phyloP scores from a whole-genome alignment of 176 grass and related monocot species.

The Carex cristatella region DNA sequence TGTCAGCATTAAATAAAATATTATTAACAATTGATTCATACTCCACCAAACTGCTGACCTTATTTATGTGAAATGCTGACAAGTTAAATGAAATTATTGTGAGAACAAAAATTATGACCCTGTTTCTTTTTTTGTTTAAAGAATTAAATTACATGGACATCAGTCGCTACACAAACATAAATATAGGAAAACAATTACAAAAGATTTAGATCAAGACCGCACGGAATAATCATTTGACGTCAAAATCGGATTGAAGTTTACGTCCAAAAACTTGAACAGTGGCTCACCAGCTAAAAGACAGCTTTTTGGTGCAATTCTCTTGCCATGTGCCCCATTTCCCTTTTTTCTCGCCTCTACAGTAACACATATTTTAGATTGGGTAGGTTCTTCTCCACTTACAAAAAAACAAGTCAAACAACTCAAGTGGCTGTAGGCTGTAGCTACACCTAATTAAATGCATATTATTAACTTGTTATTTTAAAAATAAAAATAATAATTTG shows the following conservation, averaged over 20 bases:
- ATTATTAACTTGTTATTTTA: background rate
- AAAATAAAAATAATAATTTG: too few relatives aligned
- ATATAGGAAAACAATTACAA: background rate
- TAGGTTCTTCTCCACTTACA: background rate
- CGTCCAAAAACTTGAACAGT: constrained; percentile 16
- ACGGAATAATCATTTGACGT: constrained; percentile 2
- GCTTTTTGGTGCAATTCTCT: background rate
- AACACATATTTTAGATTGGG: background rate
- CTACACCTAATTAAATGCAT: background rate
- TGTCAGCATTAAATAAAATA: background rate
- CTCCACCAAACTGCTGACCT: background rate
- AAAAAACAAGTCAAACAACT: background rate
- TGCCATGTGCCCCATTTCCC: constrained; percentile 23
- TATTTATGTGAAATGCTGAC: background rate
- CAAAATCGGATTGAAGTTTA: constrained; percentile 16
- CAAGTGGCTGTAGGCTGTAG: background rate
- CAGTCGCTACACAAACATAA: background rate
- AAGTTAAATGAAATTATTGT: background rate
- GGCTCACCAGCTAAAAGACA: constrained; percentile 16
- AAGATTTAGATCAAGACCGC: background rate
- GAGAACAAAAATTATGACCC: background rate
- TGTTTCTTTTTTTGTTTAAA: background rate
- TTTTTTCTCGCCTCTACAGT: background rate
- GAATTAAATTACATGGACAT: background rate
- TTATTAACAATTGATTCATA: background rate